Percentiles rank a stretch among this genome's conserved stretches.
These are phyloP conservation scores for Cicer yamashitae DNA, from an alignment of 306 rosid genomes.

Conservation along the genomic window DNA sequence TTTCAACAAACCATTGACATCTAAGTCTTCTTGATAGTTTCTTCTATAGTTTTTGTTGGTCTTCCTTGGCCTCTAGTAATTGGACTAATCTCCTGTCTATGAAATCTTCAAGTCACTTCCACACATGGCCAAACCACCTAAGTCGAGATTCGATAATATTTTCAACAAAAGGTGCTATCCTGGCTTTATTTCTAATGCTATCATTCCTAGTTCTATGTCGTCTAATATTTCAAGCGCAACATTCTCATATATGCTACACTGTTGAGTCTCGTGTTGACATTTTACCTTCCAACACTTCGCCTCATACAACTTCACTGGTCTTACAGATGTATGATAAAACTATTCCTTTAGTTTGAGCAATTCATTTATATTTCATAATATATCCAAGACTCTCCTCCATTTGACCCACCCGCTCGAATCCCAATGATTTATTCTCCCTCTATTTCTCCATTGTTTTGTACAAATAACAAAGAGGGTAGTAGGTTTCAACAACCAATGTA, in stretches of 20 bases:
- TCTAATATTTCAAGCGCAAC: background rate
- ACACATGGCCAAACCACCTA: background rate
- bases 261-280: background rate
- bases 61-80: background rate
- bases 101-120: background rate
- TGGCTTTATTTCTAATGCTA: background rate
- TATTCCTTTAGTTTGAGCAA: too few relatives aligned
- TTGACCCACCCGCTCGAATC: too few relatives aligned
- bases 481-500: too few relatives aligned
- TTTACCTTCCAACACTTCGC: background rate
- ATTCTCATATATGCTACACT: background rate
- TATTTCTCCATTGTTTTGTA: too few relatives aligned
- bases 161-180: background rate
- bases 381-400: too few relatives aligned
- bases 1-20: background rate
- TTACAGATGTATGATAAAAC: background rate
- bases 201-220: background rate
- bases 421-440: too few relatives aligned
- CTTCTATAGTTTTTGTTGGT: background rate
- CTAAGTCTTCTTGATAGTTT: background rate
- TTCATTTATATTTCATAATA: too few relatives aligned
- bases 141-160: background rate
- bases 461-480: too few relatives aligned
- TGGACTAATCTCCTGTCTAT: background rate
- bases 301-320: background rate